phyloP scores from a whole-genome alignment of 306 rosid genomes.

The Leucaena leucocephala region DNA sequence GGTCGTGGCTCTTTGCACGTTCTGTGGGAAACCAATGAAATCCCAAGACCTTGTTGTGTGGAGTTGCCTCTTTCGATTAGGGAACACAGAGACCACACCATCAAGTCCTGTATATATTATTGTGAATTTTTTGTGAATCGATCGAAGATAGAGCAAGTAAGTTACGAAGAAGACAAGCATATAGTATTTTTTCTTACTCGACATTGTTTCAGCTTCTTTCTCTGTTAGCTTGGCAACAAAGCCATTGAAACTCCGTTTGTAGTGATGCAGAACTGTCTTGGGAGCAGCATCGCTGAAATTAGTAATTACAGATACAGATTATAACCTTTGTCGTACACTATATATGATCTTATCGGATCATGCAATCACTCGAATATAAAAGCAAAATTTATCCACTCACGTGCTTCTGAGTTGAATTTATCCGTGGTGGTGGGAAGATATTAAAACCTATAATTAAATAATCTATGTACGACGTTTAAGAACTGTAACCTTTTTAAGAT shows the following conservation, averaged over 20 bases:
- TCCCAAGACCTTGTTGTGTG: not conserved
- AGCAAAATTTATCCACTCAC: too few species aligned
- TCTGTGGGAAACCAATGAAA: not conserved
- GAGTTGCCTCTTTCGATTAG: conserved; percentile 26
- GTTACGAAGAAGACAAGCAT: not conserved
- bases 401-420: not conserved
- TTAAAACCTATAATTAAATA: not conserved
- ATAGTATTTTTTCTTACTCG: not conserved
- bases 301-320: not conserved
- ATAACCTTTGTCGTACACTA: not conserved
- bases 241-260: conserved; percentile 51
- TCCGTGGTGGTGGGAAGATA: not conserved
- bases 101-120: conserved; percentile 38
- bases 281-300: conserved; percentile 28
- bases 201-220: conserved; percentile 44
- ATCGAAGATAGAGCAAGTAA: not conserved
- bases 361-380: too few species aligned
- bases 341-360: too few species aligned
- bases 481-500: not conserved
- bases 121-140: not conserved
- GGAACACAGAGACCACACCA: conserved; percentile 61
- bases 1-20: not conserved
- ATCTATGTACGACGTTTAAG: not conserved
- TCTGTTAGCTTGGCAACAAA: conserved; percentile 43
- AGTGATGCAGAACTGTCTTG: conserved; percentile 39